phyloP scores from a whole-genome alignment of 2,329 filamentous ascomycete genomes.

The Orbilia blumenaviensis region DNA sequence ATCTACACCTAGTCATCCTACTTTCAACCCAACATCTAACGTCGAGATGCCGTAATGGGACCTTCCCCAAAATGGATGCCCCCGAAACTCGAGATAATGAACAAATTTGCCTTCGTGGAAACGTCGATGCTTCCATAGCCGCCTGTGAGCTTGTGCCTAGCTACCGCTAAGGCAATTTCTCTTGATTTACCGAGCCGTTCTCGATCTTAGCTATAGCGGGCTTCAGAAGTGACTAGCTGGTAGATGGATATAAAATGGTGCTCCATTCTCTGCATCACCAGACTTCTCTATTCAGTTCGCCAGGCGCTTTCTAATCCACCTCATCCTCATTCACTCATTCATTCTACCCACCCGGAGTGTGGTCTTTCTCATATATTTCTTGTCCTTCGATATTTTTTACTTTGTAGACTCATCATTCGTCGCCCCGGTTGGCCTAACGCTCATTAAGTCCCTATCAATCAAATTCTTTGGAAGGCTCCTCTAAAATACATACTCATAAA shows the following conservation, averaged over 20 bases:
- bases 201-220: not conserved
- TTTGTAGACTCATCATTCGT: not conserved
- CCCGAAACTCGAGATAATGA: slow-evolving; percentile 26
- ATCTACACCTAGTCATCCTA: not conserved
- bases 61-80: slow-evolving; percentile 10
- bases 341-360: slow-evolving; percentile 48
- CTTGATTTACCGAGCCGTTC: not conserved
- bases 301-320: slow-evolving; percentile 31
- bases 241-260: slow-evolving; percentile 11
- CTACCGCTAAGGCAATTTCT: not conserved
- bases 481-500: not conserved
- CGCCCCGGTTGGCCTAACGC: not conserved
- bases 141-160: not conserved
- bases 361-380: slow-evolving; percentile 3
- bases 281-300: slow-evolving; percentile 21
- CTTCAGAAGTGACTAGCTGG: not conserved
- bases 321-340: slow-evolving; percentile 8
- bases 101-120: slow-evolving; percentile 5
- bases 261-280: not conserved
- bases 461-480: not conserved
- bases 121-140: slow-evolving; percentile 21
- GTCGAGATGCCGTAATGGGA: not conserved
- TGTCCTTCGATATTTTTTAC: not conserved
- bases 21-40: slow-evolving; percentile 17
- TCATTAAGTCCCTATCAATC: not conserved